Evolutionary conservation across 352 stramenopile species (phyloP), one percentile per base, ranked within the genome.

Genomic region (Globisporangium yorkense): DNA sequence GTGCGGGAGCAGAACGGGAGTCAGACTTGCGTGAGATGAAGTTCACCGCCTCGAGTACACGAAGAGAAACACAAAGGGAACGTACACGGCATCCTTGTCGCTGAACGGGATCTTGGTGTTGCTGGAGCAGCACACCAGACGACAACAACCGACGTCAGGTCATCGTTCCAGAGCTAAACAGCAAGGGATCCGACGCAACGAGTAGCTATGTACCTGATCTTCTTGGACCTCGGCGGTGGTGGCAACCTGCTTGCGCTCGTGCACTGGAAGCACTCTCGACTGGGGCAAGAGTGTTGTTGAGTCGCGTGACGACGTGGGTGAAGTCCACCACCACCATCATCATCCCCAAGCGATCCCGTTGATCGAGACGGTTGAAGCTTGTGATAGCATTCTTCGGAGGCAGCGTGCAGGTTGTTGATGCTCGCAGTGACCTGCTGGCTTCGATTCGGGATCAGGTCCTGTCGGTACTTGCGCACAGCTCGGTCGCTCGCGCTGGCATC

Each of bases 241-340:
- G 7, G 15, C 10, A 51, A 21, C 18, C 21, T 21, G 29, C 39
- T 51, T 50, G 27, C 6, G 48, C 21, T 50, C 6, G 70, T 71
- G 43, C 77, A 90, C 40, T 88, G 75, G 41, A 84, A 81, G 62
- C 80, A 90, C 15, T 86, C 75, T 7, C 80, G 76, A 64, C 77
- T 88, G 18, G 55, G 51, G 43, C 57, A 59, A 8, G 56, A 31
- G 10, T 66, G 53, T 2, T 44, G 52, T 9, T 54, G 18, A 3
- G 9, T 15, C 1, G 41, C n/a, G 40, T 5, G 18, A n/a, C 12
- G 20, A 27, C 16, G 29, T 16, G 18, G 31, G 15, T 12, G 33
- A 5, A 4, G 6, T 9, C 12, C 35, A 18, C 8, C 7, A 10
- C 20, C 39, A 24, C 3, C 20, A 21, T 18, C 39, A 24, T 5